Evolutionary conservation across 1,139 yeast species (phyloP).

Genomic region (Lodderomyces pseudojiufengensis): DNA sequence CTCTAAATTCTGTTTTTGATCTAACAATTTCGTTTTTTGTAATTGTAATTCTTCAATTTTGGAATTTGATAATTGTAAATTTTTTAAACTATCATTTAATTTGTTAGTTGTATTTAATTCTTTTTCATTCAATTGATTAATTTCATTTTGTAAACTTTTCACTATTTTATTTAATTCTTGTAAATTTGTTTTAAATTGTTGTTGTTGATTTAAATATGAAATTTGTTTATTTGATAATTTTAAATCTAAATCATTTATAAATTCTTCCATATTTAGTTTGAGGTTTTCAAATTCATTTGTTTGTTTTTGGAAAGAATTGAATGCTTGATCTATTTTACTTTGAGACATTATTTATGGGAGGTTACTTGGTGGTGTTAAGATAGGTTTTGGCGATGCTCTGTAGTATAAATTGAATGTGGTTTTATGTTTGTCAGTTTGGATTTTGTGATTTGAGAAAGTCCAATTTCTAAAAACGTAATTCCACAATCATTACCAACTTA

Average conservation of each 20-base stretch:
- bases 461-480: constrained; percentile 57
- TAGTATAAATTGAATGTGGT: too few relatives aligned
- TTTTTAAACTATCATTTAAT: constrained; percentile 2
- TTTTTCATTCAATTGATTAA: constrained; percentile 1
- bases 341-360: too few relatives aligned
- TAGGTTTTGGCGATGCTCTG: too few relatives aligned
- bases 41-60: constrained; percentile 26
- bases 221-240: constrained; percentile 8
- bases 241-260: constrained; percentile 7
- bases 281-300: constrained; percentile 8
- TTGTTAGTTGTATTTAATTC: constrained; percentile 1
- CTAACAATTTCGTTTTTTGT: constrained; percentile 21
- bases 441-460: constrained; percentile 64
- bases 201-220: constrained; percentile 5
- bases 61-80: constrained; percentile 21
- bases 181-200: constrained; percentile 4
- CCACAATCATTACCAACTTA: too few relatives aligned
- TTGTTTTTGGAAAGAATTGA: constrained; percentile 5
- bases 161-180: constrained; percentile 4
- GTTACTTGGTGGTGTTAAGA: too few relatives aligned
- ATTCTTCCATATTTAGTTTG: constrained; percentile 8
- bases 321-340: constrained; percentile 3
- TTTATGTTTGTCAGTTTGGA: constrained; percentile 26
- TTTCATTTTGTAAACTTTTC: not conserved
- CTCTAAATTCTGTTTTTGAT: constrained; percentile 23